Percentiles rank a stretch among this genome's conserved stretches.
These are phyloP conservation scores for Guillardia theta DNA, from an alignment of 78 protist genomes.

Conservation along the genomic window DNA sequence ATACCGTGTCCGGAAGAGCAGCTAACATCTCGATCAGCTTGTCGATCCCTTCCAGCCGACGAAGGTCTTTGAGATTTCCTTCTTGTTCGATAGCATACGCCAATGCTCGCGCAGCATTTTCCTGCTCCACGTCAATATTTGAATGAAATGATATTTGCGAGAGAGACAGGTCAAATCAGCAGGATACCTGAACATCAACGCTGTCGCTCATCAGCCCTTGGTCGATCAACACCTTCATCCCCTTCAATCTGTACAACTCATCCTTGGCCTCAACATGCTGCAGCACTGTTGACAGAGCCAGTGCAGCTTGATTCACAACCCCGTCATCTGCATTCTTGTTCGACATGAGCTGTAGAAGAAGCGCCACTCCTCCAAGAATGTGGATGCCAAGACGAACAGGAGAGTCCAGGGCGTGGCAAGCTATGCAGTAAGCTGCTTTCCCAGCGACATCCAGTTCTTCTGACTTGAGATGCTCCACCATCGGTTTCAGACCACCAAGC, in stretches of 20 bases:
- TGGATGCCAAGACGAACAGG: neutral
- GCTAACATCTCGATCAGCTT: slow-evolving; percentile 4
- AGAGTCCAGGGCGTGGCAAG: slow-evolving; percentile 32
- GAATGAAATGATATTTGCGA: neutral
- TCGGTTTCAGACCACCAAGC: neutral
- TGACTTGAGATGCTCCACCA: neutral
- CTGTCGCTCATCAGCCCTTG: neutral
- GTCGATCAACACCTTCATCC: neutral
- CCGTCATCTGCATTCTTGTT: neutral
- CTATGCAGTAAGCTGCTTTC: neutral
- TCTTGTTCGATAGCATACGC: slow-evolving; percentile 26
- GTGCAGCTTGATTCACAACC: neutral
- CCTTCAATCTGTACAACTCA: neutral
- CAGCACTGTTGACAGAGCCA: neutral
- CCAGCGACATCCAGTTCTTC: neutral
- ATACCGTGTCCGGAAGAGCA: neutral
- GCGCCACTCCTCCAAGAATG: neutral
- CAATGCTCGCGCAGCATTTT: neutral
- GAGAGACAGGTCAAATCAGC: neutral
- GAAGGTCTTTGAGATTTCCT: neutral
- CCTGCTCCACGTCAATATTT: neutral
- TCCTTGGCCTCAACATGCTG: slow-evolving; percentile 37
- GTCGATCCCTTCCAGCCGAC: slow-evolving; percentile 4
- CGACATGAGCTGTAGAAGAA: neutral
- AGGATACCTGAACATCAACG: neutral